These are phyloP conservation scores for Penicillium samsonianum DNA, from an alignment of 495 filamentous ascomycete genomes.

Conservation along the genomic window DNA sequence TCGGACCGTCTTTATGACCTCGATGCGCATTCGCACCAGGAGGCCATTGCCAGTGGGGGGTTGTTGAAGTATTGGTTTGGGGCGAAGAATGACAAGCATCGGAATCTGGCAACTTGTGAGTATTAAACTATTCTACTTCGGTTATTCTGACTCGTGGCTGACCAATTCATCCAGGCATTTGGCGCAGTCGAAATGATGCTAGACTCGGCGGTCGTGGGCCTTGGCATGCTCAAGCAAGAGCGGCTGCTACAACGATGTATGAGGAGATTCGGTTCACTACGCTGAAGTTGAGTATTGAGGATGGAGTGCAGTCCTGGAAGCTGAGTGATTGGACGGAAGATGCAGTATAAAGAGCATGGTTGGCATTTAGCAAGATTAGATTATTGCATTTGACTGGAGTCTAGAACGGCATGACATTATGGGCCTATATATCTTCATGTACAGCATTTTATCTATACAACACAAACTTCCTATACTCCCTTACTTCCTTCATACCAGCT, in stretches of 20 bases:
- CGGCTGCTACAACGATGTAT: slow-evolving; percentile 40
- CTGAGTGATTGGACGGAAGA: slow-evolving; percentile 57
- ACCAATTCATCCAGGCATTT: slow-evolving; percentile 50
- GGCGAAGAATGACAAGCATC: slow-evolving; percentile 58
- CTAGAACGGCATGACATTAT: neutral
- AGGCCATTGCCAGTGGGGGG: slow-evolving; percentile 77
- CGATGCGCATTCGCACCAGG: slow-evolving; percentile 73
- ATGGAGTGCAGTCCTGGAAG: slow-evolving; percentile 58
- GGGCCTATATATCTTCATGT: neutral
- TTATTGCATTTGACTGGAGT: neutral
- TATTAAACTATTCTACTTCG: slow-evolving; percentile 1
- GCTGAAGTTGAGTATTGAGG: slow-evolving; percentile 58
- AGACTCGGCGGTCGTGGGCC: slow-evolving; percentile 64
- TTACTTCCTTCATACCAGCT: too few relatives aligned
- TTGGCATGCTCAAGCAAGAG: slow-evolving; percentile 48
- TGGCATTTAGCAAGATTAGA: neutral
- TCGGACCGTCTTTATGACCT: slow-evolving; percentile 62
- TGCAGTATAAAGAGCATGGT: slow-evolving; percentile 1
- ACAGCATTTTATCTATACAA: too few relatives aligned
- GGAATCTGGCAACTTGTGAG: slow-evolving; percentile 74
- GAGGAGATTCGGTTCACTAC: slow-evolving; percentile 61
- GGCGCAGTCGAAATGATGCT: slow-evolving; percentile 71
- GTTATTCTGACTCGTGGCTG: slow-evolving; percentile 3
- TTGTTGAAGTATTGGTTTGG: slow-evolving; percentile 91
- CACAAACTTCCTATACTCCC: too few relatives aligned